These are phyloP conservation scores for Claviceps monticola DNA, from an alignment of 2,329 filamentous ascomycete species.

Conservation along the genomic window DNA sequence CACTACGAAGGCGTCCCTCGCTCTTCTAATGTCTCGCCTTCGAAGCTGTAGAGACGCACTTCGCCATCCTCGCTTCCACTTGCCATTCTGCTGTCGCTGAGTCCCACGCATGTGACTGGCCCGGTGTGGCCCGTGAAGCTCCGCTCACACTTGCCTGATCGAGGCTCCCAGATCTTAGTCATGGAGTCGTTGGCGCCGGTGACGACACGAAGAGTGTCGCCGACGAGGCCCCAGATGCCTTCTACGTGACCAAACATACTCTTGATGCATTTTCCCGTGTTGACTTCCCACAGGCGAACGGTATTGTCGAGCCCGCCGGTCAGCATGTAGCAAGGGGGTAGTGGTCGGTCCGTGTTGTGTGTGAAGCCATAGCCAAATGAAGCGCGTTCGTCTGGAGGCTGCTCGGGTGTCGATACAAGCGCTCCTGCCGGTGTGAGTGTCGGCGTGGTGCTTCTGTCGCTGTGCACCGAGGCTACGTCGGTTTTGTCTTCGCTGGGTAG, in stretches of 20 bases:
- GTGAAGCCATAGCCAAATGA: slow-evolving; percentile 51
- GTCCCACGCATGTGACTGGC: slow-evolving; percentile 81
- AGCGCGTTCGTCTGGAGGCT: slow-evolving; percentile 31
- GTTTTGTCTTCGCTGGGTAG: slow-evolving; percentile 31
- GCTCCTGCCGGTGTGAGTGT: slow-evolving; percentile 7
- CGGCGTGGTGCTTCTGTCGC: slow-evolving; percentile 31
- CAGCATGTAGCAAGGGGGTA: slow-evolving; percentile 81
- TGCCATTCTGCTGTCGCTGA: slow-evolving; percentile 80
- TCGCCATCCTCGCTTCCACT: slow-evolving; percentile 91
- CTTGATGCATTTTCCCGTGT: slow-evolving; percentile 66
- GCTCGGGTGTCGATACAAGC: slow-evolving; percentile 13
- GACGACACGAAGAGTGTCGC: slow-evolving; percentile 76
- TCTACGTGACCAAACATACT: slow-evolving; percentile 96
- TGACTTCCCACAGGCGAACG: slow-evolving; percentile 83
- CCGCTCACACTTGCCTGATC: slow-evolving; percentile 79
- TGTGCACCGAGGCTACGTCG: slow-evolving; percentile 39
- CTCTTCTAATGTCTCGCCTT: slow-evolving; percentile 35
- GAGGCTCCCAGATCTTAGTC: slow-evolving; percentile 87
- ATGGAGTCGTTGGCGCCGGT: slow-evolving; percentile 86
- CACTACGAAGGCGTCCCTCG: slow-evolving; percentile 35
- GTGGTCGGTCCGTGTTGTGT: slow-evolving; percentile 44
- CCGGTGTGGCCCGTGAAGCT: slow-evolving; percentile 86
- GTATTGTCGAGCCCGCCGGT: slow-evolving; percentile 86
- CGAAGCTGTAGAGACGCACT: slow-evolving; percentile 71
- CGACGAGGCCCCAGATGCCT: slow-evolving; percentile 85